phyloP scores from a whole-genome alignment of 768 basidiomycete species.

The Mycena galericulata region DNA sequence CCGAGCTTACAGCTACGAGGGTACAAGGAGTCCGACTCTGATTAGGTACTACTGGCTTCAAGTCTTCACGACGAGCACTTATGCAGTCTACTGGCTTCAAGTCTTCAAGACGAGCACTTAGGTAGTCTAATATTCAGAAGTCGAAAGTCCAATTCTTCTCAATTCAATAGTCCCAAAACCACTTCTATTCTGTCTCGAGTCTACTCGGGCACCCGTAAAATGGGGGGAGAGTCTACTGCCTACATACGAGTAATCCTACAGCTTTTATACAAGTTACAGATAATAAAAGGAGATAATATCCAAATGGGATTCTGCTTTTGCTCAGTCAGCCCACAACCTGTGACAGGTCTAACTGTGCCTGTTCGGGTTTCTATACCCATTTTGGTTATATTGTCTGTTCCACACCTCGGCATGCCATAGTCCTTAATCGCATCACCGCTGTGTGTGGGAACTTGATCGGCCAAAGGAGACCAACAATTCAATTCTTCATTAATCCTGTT shows the following conservation, averaged over 20 bases:
- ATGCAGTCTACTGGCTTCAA: too few species aligned
- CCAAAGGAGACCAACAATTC: background rate
- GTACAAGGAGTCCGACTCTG: background rate
- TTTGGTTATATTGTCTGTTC: background rate
- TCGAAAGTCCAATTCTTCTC: background rate
- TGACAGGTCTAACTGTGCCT: background rate
- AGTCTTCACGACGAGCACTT: too few species aligned
- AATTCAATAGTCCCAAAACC: background rate
- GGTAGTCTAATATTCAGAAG: background rate
- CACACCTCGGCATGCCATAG: background rate
- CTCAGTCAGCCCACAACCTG: background rate
- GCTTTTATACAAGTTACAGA: conserved; percentile 3
- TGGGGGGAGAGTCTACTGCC: conserved; percentile 4
- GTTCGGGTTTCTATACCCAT: background rate
- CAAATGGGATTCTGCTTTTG: background rate
- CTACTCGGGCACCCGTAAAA: background rate
- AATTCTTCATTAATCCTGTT: background rate
- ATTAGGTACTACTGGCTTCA: too few species aligned
- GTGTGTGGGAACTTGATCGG: background rate
- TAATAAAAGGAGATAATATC: conserved; percentile 10
- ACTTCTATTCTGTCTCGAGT: background rate
- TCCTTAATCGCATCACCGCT: background rate
- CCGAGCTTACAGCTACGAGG: background rate
- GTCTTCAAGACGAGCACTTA: background rate
- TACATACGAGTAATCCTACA: background rate